These are phyloP conservation scores for Botrytis medusae DNA, from an alignment of 2,329 filamentous ascomycete genomes.

Conservation along the genomic window DNA sequence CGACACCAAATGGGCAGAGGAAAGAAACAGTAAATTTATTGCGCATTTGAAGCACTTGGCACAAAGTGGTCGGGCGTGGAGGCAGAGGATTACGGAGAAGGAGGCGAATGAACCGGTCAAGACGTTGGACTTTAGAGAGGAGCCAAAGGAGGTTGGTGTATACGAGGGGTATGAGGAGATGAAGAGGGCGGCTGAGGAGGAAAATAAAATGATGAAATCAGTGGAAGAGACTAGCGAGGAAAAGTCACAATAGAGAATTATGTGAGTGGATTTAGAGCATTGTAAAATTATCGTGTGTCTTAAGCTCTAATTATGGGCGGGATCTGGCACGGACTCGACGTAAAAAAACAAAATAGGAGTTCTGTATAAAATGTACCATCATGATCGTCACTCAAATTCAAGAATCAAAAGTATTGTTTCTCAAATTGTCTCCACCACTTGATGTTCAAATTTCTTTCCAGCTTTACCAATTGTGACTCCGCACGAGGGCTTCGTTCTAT, in stretches of 20 bases:
- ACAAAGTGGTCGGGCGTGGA: constrained; percentile 57
- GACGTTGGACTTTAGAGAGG: constrained; percentile 44
- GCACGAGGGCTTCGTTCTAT: background rate
- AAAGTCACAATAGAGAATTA: background rate
- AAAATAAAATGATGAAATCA: background rate
- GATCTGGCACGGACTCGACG: background rate
- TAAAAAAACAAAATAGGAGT: background rate
- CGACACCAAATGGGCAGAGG: constrained; percentile 23
- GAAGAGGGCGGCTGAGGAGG: background rate
- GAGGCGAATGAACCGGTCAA: constrained; percentile 50
- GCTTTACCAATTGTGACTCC: background rate
- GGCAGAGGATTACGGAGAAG: constrained; percentile 53
- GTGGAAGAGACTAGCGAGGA: background rate
- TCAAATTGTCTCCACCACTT: background rate
- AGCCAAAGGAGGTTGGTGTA: constrained; percentile 16
- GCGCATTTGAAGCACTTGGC: constrained; percentile 48
- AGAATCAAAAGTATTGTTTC: background rate
- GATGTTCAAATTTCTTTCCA: background rate
- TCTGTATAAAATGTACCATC: constrained; percentile 5
- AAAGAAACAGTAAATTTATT: constrained; percentile 36
- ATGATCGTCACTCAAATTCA: constrained; percentile 10
- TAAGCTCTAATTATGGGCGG: background rate
- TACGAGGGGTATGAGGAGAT: constrained; percentile 5
- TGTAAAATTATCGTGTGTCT: background rate
- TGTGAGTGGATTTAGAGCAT: background rate